Evolutionary conservation across 345 rosid species (phyloP).

Genomic region (Dipteronia sinensis): DNA sequence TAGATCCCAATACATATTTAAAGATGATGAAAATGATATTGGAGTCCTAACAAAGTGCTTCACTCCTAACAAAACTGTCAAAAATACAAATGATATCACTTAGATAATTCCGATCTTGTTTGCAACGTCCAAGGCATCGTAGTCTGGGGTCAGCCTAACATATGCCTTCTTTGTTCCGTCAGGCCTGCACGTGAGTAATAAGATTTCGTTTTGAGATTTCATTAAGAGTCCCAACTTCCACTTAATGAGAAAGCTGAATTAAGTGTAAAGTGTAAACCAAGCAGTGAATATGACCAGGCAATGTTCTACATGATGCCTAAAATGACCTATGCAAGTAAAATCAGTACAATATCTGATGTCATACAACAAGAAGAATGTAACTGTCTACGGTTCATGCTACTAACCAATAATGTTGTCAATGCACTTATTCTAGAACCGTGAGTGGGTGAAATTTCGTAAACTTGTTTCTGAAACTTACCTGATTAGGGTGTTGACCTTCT

Average conservation of each 20-base stretch:
- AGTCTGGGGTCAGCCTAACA: slow-evolving; percentile 69
- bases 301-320: background rate
- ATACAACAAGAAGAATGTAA: too few relatives aligned
- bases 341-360: background rate
- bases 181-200: slow-evolving; percentile 46
- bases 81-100: background rate
- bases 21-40: slow-evolving; percentile 10
- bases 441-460: too few relatives aligned
- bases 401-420: background rate
- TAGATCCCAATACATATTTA: slow-evolving; percentile 6
- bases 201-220: background rate
- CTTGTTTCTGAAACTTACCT: slow-evolving; percentile 38
- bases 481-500: slow-evolving; percentile 69
- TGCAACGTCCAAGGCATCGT: slow-evolving; percentile 73
- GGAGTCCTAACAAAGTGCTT: slow-evolving; percentile 22
- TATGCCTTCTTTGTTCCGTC: slow-evolving; percentile 82
- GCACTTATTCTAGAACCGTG: too few relatives aligned
- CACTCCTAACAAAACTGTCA: slow-evolving; percentile 28
- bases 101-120: slow-evolving; percentile 85
- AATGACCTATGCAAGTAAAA: background rate
- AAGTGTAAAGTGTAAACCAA: background rate
- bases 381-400: background rate
- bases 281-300: background rate
- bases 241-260: background rate
- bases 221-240: background rate